Evolutionary conservation across 2,329 filamentous ascomycete genomes (phyloP).

Genomic region (Lachnellula occidentalis): DNA sequence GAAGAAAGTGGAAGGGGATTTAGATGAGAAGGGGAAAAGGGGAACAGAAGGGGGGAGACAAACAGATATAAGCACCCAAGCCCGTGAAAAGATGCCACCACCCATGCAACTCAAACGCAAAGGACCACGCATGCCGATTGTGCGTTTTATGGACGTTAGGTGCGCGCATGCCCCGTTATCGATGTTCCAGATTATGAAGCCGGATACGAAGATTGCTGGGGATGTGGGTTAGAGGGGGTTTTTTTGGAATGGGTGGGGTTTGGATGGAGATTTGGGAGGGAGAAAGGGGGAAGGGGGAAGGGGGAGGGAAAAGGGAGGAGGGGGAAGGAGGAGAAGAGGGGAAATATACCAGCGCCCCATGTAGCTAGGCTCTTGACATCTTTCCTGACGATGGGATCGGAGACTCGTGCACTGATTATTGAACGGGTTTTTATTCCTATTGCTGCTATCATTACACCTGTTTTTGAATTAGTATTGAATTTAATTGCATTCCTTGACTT

Average conservation of each 20-base stretch:
- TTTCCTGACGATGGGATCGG: constrained; percentile 17
- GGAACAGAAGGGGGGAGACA: constrained; percentile 2
- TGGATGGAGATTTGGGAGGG: too few species aligned
- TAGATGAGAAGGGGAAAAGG: neutral
- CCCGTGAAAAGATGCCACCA: constrained; percentile 62
- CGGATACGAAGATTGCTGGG: constrained; percentile 35
- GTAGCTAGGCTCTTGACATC: constrained; percentile 21
- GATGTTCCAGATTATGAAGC: constrained; percentile 52
- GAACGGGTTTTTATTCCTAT: constrained; percentile 24
- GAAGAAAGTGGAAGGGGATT: too few species aligned
- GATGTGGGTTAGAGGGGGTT: neutral
- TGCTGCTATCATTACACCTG: constrained; percentile 21
- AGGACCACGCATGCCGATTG: constrained; percentile 48
- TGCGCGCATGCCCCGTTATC: constrained; percentile 47
- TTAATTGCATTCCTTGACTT: too few species aligned
- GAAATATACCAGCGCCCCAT: constrained; percentile 23
- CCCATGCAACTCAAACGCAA: constrained; percentile 53
- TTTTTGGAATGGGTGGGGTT: too few species aligned
- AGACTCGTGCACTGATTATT: constrained; percentile 24
- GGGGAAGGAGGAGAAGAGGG: neutral
- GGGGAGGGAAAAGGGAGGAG: neutral
- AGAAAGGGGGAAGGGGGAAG: too few species aligned
- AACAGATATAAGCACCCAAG: constrained; percentile 40
- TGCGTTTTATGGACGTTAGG: constrained; percentile 40
- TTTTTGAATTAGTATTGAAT: neutral